Evolutionary conservation across 805 yeast genomes (phyloP).

Genomic region (Saturnispora quitensis): DNA sequence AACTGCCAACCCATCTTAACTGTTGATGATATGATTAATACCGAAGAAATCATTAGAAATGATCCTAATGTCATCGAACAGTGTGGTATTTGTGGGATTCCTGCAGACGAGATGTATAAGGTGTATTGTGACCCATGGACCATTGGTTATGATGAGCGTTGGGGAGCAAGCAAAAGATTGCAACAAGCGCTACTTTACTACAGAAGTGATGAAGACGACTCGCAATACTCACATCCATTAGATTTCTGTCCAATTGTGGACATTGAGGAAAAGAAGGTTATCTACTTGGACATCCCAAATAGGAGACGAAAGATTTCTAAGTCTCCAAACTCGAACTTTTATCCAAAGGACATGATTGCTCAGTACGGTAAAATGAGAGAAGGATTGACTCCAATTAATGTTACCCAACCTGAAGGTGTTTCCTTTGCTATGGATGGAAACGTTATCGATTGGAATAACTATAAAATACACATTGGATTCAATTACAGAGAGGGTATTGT

Average conservation of each 20-base stretch:
- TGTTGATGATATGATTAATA: slow-evolving; percentile 51
- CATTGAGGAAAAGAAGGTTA: slow-evolving; percentile 57
- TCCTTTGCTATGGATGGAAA: slow-evolving; percentile 65
- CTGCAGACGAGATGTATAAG: slow-evolving; percentile 50
- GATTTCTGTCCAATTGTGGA: slow-evolving; percentile 81
- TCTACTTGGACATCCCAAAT: slow-evolving; percentile 67
- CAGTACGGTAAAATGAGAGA: slow-evolving; percentile 57
- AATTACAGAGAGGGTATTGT: slow-evolving; percentile 83
- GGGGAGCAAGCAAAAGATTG: slow-evolving; percentile 66
- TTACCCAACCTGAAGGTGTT: slow-evolving; percentile 77
- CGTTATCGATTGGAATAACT: slow-evolving; percentile 70
- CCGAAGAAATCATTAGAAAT: slow-evolving; percentile 58
- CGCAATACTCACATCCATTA: slow-evolving; percentile 58
- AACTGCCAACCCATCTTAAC: slow-evolving; percentile 72
- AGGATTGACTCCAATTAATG: slow-evolving; percentile 55
- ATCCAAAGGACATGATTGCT: slow-evolving; percentile 52
- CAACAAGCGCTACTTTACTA: slow-evolving; percentile 79
- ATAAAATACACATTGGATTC: slow-evolving; percentile 71
- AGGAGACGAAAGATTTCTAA: slow-evolving; percentile 65
- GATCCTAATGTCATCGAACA: slow-evolving; percentile 68
- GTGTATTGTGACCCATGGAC: slow-evolving; percentile 64
- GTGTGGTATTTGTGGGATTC: slow-evolving; percentile 61
- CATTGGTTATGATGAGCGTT: slow-evolving; percentile 56
- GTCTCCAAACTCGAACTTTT: slow-evolving; percentile 61
- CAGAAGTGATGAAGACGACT: slow-evolving; percentile 67